Percentiles rank a stretch among this genome's conserved stretches.
phyloP scores from a whole-genome alignment of 306 rosid species.

The Lathyrus sativus region DNA sequence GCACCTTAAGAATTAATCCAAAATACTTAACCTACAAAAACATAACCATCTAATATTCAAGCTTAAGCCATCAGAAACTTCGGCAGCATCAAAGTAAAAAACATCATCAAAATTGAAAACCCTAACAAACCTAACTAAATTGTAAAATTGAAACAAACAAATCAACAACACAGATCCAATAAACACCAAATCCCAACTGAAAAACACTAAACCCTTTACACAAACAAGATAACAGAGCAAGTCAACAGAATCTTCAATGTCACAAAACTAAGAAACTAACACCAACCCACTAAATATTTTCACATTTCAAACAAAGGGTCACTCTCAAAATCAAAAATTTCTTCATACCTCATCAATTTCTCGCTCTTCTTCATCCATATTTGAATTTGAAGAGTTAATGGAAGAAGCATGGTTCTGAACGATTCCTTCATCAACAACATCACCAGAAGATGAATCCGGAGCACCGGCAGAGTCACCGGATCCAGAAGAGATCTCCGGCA shows the following conservation, averaged over 20 bases:
- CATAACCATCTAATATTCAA: neutral
- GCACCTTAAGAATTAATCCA: constrained; percentile 8
- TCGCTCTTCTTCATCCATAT: constrained; percentile 45
- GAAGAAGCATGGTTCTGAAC: constrained; percentile 23
- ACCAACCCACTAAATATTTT: constrained; percentile 30
- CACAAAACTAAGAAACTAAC: constrained; percentile 12
- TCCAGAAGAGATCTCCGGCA: constrained; percentile 44
- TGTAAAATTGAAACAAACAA: constrained; percentile 27
- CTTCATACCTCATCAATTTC: constrained; percentile 38
- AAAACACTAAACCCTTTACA: constrained; percentile 17
- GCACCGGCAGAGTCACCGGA: constrained; percentile 28
- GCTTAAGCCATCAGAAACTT: neutral
- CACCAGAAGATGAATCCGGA: constrained; percentile 22
- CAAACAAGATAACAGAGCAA: constrained; percentile 21
- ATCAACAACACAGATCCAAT: constrained; percentile 20
- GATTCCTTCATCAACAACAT: constrained; percentile 21
- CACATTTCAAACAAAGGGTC: constrained; percentile 20
- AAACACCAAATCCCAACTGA: constrained; percentile 15
- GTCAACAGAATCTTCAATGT: constrained; percentile 37
- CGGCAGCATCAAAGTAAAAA: constrained; percentile 4
- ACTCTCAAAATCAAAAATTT: constrained; percentile 28
- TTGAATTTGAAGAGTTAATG: constrained; percentile 24
- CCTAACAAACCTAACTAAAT: neutral
- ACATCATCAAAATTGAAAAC: constrained; percentile 8
- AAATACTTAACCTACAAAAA: neutral